These are phyloP conservation scores for Hypholoma sublateritium DNA, from an alignment of 768 basidiomycete genomes.

Conservation along the genomic window DNA sequence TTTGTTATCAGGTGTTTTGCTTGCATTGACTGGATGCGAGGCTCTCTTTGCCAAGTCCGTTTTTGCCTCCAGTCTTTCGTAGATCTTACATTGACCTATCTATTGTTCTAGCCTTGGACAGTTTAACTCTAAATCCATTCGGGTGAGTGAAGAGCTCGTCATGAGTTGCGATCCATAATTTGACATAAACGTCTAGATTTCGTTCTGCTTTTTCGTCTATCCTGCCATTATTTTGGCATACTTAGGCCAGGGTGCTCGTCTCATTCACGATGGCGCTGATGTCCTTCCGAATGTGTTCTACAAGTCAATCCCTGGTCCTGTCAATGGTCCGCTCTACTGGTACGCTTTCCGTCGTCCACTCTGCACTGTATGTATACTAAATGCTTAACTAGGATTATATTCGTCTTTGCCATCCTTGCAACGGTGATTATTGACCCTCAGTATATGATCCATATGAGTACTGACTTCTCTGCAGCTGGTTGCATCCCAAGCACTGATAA, in stretches of 20 bases:
- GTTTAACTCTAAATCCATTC: conserved; percentile 62
- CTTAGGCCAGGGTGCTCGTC: conserved; percentile 67
- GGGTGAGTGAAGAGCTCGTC: conserved; percentile 28
- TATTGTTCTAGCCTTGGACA: conserved; percentile 52
- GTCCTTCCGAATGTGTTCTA: conserved; percentile 63
- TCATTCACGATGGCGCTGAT: conserved; percentile 49
- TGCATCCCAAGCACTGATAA: conserved; percentile 70
- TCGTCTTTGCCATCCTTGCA: conserved; percentile 61
- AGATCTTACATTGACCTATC: not conserved
- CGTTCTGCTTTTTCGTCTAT: conserved; percentile 54
- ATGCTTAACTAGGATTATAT: conserved; percentile 46
- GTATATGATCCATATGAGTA: not conserved
- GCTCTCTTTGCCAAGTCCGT: conserved; percentile 66
- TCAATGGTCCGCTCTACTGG: conserved; percentile 60
- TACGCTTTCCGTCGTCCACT: conserved; percentile 16
- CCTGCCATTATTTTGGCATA: conserved; percentile 64
- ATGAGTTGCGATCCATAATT: not conserved
- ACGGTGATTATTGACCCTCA: conserved; percentile 36
- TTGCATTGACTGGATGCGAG: conserved; percentile 71
- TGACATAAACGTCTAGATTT: conserved; percentile 32
- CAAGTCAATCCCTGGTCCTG: conserved; percentile 57
- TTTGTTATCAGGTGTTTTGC: conserved; percentile 59
- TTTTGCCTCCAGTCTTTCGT: not conserved
- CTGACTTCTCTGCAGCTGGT: conserved; percentile 39
- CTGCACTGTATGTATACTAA: not conserved